Conservation (phyloP, 2,329 filamentous ascomycete species). For the Talaromyces sp. region DNA sequence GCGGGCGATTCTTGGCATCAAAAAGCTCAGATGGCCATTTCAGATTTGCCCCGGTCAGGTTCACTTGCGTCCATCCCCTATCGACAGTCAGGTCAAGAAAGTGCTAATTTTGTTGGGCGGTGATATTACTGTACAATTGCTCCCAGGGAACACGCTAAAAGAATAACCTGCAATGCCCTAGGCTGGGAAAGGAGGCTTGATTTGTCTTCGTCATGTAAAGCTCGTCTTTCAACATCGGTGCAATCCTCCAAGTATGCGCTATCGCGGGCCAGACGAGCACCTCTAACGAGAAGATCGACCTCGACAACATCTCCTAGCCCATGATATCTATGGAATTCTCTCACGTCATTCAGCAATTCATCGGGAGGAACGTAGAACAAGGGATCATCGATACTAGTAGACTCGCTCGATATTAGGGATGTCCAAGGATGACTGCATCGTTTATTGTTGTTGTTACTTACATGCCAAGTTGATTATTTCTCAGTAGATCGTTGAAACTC, state of each 20-base stretch:
- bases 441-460: neutral
- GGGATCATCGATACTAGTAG: slow-evolving; percentile 18
- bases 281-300: slow-evolving; percentile 11
- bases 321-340: slow-evolving; percentile 12
- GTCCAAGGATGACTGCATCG: neutral
- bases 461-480: slow-evolving; percentile 18
- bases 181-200: slow-evolving; percentile 25
- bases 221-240: slow-evolving; percentile 11
- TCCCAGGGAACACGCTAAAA: slow-evolving; percentile 31
- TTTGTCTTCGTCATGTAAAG: slow-evolving; percentile 15
- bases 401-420: neutral
- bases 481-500: slow-evolving; percentile 16
- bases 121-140: slow-evolving; percentile 28
- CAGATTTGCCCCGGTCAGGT: slow-evolving; percentile 32
- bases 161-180: slow-evolving; percentile 29
- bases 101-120: neutral
- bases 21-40: slow-evolving; percentile 29
- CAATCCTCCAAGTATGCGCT: slow-evolving; percentile 7
- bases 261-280: slow-evolving; percentile 16
- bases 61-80: slow-evolving; percentile 33
- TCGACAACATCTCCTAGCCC: slow-evolving; percentile 16
- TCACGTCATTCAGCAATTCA: slow-evolving; percentile 16
- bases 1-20: slow-evolving; percentile 1
- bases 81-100: neutral
- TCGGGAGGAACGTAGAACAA: slow-evolving; percentile 14